Base-by-base conservation (phyloP, 2,329 filamentous ascomycete species). In the Pseudogymnoascus sp. region DNA sequence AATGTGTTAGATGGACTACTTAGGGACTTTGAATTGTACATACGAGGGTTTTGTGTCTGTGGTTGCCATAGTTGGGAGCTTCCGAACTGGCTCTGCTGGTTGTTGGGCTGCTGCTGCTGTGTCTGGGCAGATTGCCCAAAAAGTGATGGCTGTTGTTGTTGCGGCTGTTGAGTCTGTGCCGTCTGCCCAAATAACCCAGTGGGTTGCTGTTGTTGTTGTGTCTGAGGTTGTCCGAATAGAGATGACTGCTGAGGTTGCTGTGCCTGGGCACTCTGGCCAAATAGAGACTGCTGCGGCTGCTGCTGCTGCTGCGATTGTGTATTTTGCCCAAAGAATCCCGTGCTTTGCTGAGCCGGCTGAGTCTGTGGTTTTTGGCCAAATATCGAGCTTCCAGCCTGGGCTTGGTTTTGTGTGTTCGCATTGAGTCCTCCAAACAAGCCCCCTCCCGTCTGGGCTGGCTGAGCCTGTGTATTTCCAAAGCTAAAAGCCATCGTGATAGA, bases 121-220 rank as follows among this genome's bases (percentile, higher is more conserved):
- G 71, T 72, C 63, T 68, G 66, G 74, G 73, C 66, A 65, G 68
- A 62, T 74, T 73, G 76, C n/a, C 76, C 67, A 53, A 67, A 66
- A 1, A 66, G 43, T 3, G 71, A 79, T 75, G 74, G 68, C 64
- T 78, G 78, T 63, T 77, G 37, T 61, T 70, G 67, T 59, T 66
- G 71, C 42, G 69, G 69, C 28, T 66, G 65, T 63, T 69, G 67
- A 65, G 65, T 65, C 28, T 71, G 69, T 38, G 62, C 63, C 14
- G 68, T 34, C 9, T 65, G 62, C 43, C 63, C 63, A 49, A 65
- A 66, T 28, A 65, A 28, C 18, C 63, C 63, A 34, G 60, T 65
- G 40, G 64, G 64, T 36, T 65, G 65, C 36, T 60, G 49, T 9
- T 63, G 61, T 43, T 66, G 66, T 37, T 67, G 64, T 21, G 66